These are phyloP conservation scores for Triangularia verruculosa DNA, from an alignment of 2,329 filamentous ascomycete species.

Conservation along the genomic window DNA sequence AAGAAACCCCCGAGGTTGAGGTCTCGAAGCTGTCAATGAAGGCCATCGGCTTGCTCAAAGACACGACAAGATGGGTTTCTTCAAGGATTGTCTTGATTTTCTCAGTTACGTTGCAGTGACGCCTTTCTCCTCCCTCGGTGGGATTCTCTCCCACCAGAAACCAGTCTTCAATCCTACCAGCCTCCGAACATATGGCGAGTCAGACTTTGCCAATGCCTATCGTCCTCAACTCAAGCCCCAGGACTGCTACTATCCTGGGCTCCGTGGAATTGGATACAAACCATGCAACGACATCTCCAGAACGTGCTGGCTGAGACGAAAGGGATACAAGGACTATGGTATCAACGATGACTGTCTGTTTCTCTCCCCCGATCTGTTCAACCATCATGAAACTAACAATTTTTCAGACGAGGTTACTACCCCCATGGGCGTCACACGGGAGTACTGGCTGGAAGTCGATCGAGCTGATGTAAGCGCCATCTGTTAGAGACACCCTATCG, in stretches of 20 bases:
- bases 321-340: neutral
- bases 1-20: neutral
- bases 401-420: neutral
- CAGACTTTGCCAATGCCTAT: neutral
- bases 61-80: constrained; percentile 2
- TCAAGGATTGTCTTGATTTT: constrained; percentile 3
- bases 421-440: neutral
- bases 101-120: neutral
- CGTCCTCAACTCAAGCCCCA: neutral
- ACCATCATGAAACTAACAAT: neutral
- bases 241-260: neutral
- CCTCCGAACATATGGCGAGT: neutral
- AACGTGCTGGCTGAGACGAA: neutral
- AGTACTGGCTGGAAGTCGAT: constrained; percentile 1
- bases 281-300: neutral
- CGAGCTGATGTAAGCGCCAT: neutral
- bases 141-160: neutral
- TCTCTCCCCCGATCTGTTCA: no score
- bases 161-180: neutral
- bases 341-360: constrained; percentile 1
- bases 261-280: neutral
- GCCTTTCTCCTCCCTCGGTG: neutral
- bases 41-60: neutral
- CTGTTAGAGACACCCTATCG: neutral
- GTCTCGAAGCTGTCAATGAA: neutral